Base-by-base conservation (phyloP, 768 basidiomycete species). In the Paxillus ammoniavirescens region DNA sequence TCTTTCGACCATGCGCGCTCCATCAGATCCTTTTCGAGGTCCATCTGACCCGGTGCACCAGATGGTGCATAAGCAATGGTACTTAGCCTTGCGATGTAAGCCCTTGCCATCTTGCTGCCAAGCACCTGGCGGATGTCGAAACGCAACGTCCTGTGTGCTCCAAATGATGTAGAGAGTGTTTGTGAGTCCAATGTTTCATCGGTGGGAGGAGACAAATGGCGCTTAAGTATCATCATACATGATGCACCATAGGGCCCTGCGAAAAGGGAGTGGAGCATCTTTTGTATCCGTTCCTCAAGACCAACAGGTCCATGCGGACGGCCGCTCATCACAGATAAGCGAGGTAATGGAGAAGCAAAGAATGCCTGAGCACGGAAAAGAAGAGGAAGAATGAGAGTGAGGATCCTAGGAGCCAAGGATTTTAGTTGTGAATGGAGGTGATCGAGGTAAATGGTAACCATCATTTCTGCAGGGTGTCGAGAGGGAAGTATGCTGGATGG, bases 1-100 rank as follows among this genome's bases (percentile, higher is more conserved):
- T 87, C 81, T 61, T 82, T 84, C 1, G 85, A 77, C 87, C 86
- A 90, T 0, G 86, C 87, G 2, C 80, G 77, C 60, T 89, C 86
- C 79, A 89, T 79, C 54, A 89, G 65, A 15, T 84, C 84, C 41
- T 73, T 73, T 52, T 83, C 84, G 8, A 90, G 66, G 49, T 82
- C 82, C 62, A 87, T 73, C 41, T 81, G 76, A 0, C 77, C 76
- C 0, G 84, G 82, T 2, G 78, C 80, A 12, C 86, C 87, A 2
- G 86, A 80, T 38, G 77, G 76, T 0, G 83, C 77, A 53, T 86
- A 86, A 9, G 74, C 74, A 12, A 76, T 62, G 2, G 82, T 76
- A 13, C 71, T 74, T 59, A 83, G 75, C 41, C 81, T 76, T 3
- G 76, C 71, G 52, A 89, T 86, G 60, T 82, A 87, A 3, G 85